Base-by-base conservation (phyloP, 495 filamentous ascomycete species). In the Xylaria flabelliformis region DNA sequence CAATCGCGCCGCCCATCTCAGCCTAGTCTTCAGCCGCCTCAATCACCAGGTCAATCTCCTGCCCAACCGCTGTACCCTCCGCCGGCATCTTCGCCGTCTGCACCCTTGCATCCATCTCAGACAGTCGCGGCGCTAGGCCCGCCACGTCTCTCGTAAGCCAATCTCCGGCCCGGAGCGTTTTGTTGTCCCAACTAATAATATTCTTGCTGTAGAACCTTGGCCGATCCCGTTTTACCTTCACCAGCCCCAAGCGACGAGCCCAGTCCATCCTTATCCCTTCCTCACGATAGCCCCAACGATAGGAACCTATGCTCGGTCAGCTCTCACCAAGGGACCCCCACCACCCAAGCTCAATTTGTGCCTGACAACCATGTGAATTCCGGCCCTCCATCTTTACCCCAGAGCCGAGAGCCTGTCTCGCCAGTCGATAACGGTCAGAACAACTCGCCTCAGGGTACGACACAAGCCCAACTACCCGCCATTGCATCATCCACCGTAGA, bases 171-270 rank as follows among this genome's bases (percentile, higher is more conserved):
- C n/a, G 44, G 12, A 53, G 12, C 61, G 56, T 73, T 56, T 56
- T 58, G 63, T 69, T 36, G 26, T 64, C 59, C 32, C 32, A 56
- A 64, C 62, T 67, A 64, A 72, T 29, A 8, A 42, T 51, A 19
- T 41, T 58, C 26, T 67, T 21, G n/a, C 9, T 55, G 62, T 26
- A 66, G 70, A 2, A 50, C 63, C 4, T 61, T 42, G 53, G 26
- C 64, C 32, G 67, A 76, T 56, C 74, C 74, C 50, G 76, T 87
- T 32, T 81, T 89, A 53, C 88, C 85, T 1, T 89, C 89, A 17
- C 88, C 88, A 51, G 83, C 86, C 21, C 84, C 86, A 4, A 90
- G 85, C 76, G 84, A 88, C 71, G 88, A 88, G 63, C 82, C 82
- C 24, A 87, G 83, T 72, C 84, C 84, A 41, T 78, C 73, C 64